Evolutionary conservation across 1,284 basidiomycete species (phyloP).

Genomic region (Ustilago tritici): DNA sequence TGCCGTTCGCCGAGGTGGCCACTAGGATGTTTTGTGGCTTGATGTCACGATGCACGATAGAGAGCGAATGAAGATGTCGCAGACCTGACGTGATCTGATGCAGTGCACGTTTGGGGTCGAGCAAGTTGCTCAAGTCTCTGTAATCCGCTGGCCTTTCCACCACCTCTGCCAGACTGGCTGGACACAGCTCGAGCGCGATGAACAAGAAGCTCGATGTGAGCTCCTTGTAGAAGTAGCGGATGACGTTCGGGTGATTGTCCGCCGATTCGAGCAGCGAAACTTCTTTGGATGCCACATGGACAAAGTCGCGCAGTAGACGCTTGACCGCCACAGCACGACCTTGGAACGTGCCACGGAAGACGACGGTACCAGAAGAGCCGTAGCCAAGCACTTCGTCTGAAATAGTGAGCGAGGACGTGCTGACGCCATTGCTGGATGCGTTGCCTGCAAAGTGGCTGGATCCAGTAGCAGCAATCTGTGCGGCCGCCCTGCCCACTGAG

Average conservation of each 20-base stretch:
- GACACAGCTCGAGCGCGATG: constrained; percentile 96
- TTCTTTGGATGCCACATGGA: constrained; percentile 92
- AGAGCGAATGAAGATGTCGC: constrained; percentile 90
- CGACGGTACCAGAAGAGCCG: constrained; percentile 95
- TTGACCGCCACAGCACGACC: constrained; percentile 97
- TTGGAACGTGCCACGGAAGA: constrained; percentile 92
- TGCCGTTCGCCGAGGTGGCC: constrained; percentile 49
- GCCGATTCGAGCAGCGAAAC: constrained; percentile 88
- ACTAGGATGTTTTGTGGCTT: constrained; percentile 98
- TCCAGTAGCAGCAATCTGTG: constrained; percentile 47
- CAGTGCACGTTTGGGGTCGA: constrained; percentile 84
- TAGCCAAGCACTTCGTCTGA: constrained; percentile 74
- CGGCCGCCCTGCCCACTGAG: constrained; percentile 38
- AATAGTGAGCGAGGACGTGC: constrained; percentile 53
- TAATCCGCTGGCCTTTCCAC: constrained; percentile 75
- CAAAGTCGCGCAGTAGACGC: constrained; percentile 92
- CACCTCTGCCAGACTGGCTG: constrained; percentile 91
- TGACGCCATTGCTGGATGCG: constrained; percentile 34
- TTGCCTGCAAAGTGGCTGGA: constrained; percentile 24
- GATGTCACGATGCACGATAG: constrained; percentile 97
- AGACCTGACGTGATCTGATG: constrained; percentile 88
- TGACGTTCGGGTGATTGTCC: constrained; percentile 98
- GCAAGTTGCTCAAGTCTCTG: constrained; percentile 53
- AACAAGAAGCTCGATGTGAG: constrained; percentile 82
- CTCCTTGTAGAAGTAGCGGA: constrained; percentile 96